Evolutionary conservation across 495 filamentous ascomycete genomes (phyloP), one percentile per base, ranked within the genome.

Genomic region (Filosporella fistucella): DNA sequence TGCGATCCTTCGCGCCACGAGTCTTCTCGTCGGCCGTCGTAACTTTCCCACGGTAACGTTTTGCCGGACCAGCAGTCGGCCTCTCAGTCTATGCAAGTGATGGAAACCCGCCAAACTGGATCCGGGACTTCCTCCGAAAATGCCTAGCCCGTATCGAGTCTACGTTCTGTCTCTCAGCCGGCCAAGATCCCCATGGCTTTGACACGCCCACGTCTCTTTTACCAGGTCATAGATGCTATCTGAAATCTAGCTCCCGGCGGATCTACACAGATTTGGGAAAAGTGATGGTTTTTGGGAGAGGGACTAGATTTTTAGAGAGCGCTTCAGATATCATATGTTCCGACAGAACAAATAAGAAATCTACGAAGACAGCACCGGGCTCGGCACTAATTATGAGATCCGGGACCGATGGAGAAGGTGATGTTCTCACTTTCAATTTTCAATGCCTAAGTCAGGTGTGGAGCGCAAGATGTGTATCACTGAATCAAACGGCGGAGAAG

Each of bases 91-190:
- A 30, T n/a, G n/a, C 28, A 8, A 8, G 34, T 7, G 17, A 18
- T 8, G 36, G 36, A 40, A 40, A 11, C 26, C 16, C 41, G 17
- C 23, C 24, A 29, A 25, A 23, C 53, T 51, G 38, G 47, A 51
- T 51, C 12, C 29, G 42, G 46, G n/a, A 30, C 37, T 18, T 47
- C 0, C 17, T 32, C 53, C 53, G 53, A 51, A 29, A n/a, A 13
- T 24, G 3, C 2, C 35, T 44, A 47, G 23, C 7, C 45, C 20
- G 8, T 2, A 39, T 38, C 1, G 22, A 20, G n/a, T 11, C 11
- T 39, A 36, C 6, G 20, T 6, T 10, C 14, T 14, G 12, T 6
- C 18, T 13, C 10, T 32, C 23, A 2, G 13, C 12, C 17, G 10
- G 21, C 9, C 16, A 39, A 34, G 18, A 37, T 37, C 43, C 20